Percentiles rank a stretch among this genome's conserved stretches.
Conservation (phyloP, 176 grass and related monocot species). For the Tillandsia leiboldiana region DNA sequence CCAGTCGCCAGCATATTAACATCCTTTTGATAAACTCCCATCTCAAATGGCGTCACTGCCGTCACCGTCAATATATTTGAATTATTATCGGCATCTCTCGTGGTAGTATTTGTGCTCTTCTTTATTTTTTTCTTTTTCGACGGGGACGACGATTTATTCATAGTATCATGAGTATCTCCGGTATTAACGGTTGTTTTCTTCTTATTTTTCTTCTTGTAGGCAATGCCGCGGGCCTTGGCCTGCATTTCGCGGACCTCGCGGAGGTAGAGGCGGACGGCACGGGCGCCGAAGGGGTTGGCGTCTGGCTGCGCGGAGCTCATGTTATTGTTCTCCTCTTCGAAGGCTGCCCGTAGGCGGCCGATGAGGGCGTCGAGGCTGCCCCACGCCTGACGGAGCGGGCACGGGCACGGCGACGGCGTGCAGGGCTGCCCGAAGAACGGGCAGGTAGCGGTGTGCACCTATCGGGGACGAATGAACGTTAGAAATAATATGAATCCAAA, state of each 20-base stretch:
- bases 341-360: conserved; percentile 49
- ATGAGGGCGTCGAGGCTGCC: conserved; percentile 76
- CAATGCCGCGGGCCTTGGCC: conserved; percentile 50
- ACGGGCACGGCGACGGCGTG: conserved; percentile 69
- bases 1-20: no score
- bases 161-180: not conserved
- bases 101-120: not conserved
- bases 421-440: conserved; percentile 71
- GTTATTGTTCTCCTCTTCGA: conserved; percentile 20
- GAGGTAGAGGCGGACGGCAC: conserved; percentile 51
- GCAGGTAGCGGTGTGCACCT: conserved; percentile 45
- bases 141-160: conserved; percentile 4
- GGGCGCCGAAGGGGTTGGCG: conserved; percentile 52
- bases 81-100: no score
- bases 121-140: not conserved
- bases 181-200: conserved; percentile 17
- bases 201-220: conserved; percentile 46
- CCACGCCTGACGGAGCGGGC: conserved; percentile 88
- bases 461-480: no score
- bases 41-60: no score
- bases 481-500: no score
- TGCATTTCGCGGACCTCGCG: conserved; percentile 49
- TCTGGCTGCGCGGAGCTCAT: conserved; percentile 1
- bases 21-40: no score
- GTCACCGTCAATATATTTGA: no score